A percentile compares a stretch with the other conserved stretches of the same genome.
Conservation (phyloP, 169 alveolate species). For the Cryptosporidium tyzzeri region DNA sequence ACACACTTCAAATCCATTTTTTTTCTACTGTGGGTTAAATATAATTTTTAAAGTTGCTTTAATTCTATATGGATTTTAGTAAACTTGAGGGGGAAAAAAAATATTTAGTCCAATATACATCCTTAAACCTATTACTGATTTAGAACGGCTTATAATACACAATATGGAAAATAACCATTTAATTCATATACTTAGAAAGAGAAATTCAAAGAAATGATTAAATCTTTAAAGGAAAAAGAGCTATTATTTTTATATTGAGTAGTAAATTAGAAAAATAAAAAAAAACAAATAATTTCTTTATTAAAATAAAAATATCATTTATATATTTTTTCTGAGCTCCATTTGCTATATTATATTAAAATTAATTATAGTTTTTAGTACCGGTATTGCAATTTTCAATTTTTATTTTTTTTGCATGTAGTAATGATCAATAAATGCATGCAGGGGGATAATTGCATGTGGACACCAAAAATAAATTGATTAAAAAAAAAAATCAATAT, state of each 20-base stretch:
- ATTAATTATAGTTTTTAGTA: neutral
- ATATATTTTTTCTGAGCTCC: no score
- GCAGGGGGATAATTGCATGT: constrained; percentile 11
- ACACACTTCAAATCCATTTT: neutral
- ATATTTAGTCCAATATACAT: neutral
- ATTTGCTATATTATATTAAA: neutral
- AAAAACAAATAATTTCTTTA: no score
- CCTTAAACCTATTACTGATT: no score
- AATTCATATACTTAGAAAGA: no score
- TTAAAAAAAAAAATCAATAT: neutral
- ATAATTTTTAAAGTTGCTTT: no score
- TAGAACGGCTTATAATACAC: neutral
- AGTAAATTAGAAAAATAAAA: no score
- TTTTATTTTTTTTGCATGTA: constrained; percentile 2
- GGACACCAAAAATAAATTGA: constrained; percentile 1
- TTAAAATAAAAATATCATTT: no score
- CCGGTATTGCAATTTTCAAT: neutral
- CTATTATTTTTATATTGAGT: no score
- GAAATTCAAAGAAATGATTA: no score
- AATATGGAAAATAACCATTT: neutral
- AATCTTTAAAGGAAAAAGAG: no score
- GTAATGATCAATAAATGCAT: constrained; percentile 19
- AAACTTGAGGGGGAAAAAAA: neutral
- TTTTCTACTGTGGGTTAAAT: neutral
- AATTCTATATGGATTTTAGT: neutral